Evolutionary conservation across 2,329 filamentous ascomycete genomes (phyloP).

Genomic region (Colletotrichum aenigma): DNA sequence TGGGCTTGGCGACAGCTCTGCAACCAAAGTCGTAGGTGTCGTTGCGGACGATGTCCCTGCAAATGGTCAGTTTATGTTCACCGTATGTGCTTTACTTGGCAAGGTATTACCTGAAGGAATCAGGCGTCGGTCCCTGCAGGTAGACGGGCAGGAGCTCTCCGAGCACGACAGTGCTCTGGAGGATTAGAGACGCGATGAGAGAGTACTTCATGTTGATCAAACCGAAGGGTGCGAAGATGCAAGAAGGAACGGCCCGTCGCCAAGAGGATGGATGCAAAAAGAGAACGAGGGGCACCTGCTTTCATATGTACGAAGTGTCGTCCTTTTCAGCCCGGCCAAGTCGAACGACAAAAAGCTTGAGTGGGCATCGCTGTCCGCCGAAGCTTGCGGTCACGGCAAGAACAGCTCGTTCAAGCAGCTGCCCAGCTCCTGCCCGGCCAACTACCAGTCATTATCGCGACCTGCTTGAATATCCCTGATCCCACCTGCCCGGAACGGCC

Average conservation of each 20-base stretch:
- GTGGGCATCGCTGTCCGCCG: background rate
- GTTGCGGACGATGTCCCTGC: constrained; percentile 12
- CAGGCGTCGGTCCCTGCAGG: background rate
- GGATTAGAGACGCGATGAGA: constrained; percentile 7
- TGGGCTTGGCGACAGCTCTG: constrained; percentile 11
- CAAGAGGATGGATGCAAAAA: background rate
- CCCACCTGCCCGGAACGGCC: background rate
- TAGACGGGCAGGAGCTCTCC: constrained; percentile 8
- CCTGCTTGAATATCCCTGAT: background rate
- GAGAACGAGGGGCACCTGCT: background rate
- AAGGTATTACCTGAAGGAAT: background rate
- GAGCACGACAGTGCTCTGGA: constrained; percentile 8
- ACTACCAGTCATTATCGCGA: background rate
- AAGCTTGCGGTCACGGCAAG: background rate
- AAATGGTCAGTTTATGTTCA: background rate
- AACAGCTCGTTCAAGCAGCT: background rate
- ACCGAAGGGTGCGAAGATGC: background rate
- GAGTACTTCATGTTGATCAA: constrained; percentile 9
- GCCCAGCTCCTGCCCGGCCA: background rate
- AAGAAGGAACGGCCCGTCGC: background rate
- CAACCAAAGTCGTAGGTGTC: constrained; percentile 15
- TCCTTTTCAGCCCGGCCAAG: background rate
- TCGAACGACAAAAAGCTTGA: background rate
- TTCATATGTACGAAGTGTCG: background rate
- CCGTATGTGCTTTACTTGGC: background rate